These are phyloP conservation scores for Ophiobolus disseminans DNA, from an alignment of 2,329 filamentous ascomycete species.

Conservation along the genomic window DNA sequence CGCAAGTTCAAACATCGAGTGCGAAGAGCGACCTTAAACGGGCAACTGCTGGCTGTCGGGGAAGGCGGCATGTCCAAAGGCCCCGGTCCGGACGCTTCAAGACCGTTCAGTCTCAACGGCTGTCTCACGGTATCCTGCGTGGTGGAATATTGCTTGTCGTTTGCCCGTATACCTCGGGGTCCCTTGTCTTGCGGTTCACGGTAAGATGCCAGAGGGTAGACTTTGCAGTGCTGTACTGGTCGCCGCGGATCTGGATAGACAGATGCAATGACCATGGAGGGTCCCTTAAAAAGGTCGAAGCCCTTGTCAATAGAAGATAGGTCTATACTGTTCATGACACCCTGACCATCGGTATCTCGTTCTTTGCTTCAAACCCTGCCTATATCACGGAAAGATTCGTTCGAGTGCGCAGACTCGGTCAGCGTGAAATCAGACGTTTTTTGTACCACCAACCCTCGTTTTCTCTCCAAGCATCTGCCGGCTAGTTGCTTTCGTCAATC, in stretches of 20 bases:
- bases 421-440: not conserved
- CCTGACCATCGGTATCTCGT: slow-evolving; percentile 8
- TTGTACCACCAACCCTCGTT: slow-evolving; percentile 4
- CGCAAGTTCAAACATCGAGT: not conserved
- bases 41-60: slow-evolving; percentile 10
- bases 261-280: not conserved
- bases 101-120: slow-evolving; percentile 12
- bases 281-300: slow-evolving; percentile 1
- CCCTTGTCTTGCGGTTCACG: not conserved
- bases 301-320: slow-evolving; percentile 22
- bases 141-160: slow-evolving; percentile 6
- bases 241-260: not conserved
- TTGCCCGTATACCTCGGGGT: slow-evolving; percentile 5
- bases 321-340: slow-evolving; percentile 13
- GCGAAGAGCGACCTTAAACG: not conserved
- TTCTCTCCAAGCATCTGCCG: not conserved
- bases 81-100: slow-evolving; percentile 7
- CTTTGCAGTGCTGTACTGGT: not conserved
- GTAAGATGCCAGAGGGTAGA: not conserved
- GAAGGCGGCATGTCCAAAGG: slow-evolving; percentile 10
- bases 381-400: slow-evolving; percentile 2
- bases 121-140: slow-evolving; percentile 6
- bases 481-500: not conserved
- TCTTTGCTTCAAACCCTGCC: slow-evolving; percentile 12
- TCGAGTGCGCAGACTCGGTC: slow-evolving; percentile 1